Evolutionary conservation across 163 green algal genomes (phyloP), one percentile per base, ranked within the genome.

Genomic region (Scenedesmus sp.): DNA sequence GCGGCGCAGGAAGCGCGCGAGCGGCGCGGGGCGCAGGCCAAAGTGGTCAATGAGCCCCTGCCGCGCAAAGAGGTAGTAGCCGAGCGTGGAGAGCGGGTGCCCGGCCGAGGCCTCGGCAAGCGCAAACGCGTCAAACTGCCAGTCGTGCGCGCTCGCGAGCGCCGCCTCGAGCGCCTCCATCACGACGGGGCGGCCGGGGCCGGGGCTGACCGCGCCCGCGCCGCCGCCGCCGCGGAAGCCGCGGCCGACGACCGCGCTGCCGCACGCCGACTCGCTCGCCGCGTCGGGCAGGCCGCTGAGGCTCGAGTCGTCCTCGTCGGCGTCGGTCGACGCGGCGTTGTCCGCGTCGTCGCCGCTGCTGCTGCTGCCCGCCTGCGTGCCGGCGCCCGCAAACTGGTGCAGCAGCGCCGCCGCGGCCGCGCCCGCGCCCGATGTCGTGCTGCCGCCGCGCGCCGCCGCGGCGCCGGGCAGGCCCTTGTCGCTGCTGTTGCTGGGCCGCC

Each of bases 61-160:
- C 50, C 72, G 54, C 4, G 71, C 39, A 62, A 79, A 81, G 13
- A 82, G 24, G 50, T 65, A 79, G 65, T 58, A 70, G 60, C 29
- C 18, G n/a, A 36, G 33, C 10, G 39, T 47, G 26, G 65, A 85
- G 26, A 92, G 71, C 22, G 88, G 77, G 63, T 89, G 81, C 3
- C 80, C 82, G 44, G 86, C 31, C 11, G 77, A 85, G 4, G 85
- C 84, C 31, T 88, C 83, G n/a, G 78, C 75, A 29, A 92, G 86
- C 60, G 85, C 73, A 69, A 92, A 92, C 0, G 86, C 88, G 64
- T 92, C 84, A 80, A 91, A 92, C 81, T 91, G 84, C 88, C 88
- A 92, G 62, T 90, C 84, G 54, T 89, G 77, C 60, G 88, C 71
- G 14, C 78, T 83, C 10, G 78, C 39, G 10, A 92, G 82, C 45